Evolutionary conservation across 2,329 filamentous ascomycete genomes (phyloP).

Genomic region (Laburnicola sp.): DNA sequence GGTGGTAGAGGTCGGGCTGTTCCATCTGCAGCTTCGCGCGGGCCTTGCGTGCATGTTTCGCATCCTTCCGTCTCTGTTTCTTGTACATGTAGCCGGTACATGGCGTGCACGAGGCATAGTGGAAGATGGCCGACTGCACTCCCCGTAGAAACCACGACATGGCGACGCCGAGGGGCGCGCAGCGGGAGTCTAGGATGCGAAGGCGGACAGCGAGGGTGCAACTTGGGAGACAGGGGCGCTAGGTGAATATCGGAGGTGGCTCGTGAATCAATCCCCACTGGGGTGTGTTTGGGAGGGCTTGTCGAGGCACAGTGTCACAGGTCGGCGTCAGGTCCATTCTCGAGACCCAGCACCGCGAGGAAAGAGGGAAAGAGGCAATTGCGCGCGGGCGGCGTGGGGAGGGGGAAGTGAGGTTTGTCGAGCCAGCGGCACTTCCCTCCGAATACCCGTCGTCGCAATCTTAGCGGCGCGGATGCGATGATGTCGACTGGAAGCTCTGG

Average conservation of each 20-base stretch:
- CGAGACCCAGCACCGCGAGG: slow-evolving; percentile 6
- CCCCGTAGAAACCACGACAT: slow-evolving; percentile 50
- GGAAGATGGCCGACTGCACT: slow-evolving; percentile 77
- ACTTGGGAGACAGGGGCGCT: slow-evolving; percentile 2
- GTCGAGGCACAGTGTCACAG: slow-evolving; percentile 24
- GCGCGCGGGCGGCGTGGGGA: too few species aligned
- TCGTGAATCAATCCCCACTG: slow-evolving; percentile 11
- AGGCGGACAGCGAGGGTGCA: slow-evolving; percentile 6
- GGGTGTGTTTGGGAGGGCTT: slow-evolving; percentile 9
- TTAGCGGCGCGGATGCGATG: slow-evolving; percentile 2
- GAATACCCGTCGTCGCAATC: slow-evolving; percentile 1
- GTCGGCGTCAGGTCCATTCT: slow-evolving; percentile 22
- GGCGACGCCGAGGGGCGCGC: slow-evolving; percentile 8
- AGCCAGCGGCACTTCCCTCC: slow-evolving; percentile 3
- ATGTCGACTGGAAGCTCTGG: too few species aligned
- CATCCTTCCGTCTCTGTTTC: slow-evolving; percentile 70
- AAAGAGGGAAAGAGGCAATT: slow-evolving; percentile 13
- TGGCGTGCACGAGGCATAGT: slow-evolving; percentile 75
- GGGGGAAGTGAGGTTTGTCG: slow-evolving; percentile 1
- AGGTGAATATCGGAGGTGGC: slow-evolving; percentile 1
- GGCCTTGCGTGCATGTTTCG: slow-evolving; percentile 67
- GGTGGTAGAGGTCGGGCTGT: slow-evolving; percentile 73
- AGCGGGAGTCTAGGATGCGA: neutral
- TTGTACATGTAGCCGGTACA: slow-evolving; percentile 73
- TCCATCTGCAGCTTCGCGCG: slow-evolving; percentile 67